These are phyloP conservation scores for Plasmodium gallinaceum DNA, from an alignment of 169 alveolate genomes.

Conservation along the genomic window DNA sequence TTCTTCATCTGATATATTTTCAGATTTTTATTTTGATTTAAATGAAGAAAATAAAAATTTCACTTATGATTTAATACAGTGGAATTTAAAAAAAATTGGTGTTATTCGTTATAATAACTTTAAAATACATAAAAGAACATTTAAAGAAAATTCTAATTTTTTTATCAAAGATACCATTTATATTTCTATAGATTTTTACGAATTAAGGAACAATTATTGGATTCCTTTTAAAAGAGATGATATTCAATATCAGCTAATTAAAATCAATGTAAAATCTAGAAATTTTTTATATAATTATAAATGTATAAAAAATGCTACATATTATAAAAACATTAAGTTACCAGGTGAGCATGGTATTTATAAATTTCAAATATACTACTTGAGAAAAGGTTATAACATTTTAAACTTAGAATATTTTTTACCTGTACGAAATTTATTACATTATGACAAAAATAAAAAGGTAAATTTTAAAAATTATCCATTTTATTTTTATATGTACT, in stretches of 20 bases:
- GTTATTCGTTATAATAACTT: slow-evolving; percentile 70
- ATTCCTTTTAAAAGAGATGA: slow-evolving; percentile 53
- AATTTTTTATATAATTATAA: slow-evolving; percentile 29
- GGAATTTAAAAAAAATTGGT: slow-evolving; percentile 73
- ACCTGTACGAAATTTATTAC: slow-evolving; percentile 51
- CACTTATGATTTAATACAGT: slow-evolving; percentile 25
- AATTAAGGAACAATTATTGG: slow-evolving; percentile 53
- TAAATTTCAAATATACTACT: slow-evolving; percentile 64
- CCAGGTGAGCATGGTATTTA: slow-evolving; percentile 69
- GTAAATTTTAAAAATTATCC: slow-evolving; percentile 40
- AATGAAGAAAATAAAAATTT: slow-evolving; percentile 39
- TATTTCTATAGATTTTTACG: slow-evolving; percentile 62
- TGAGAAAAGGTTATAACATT: slow-evolving; percentile 65
- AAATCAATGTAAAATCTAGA: slow-evolving; percentile 27
- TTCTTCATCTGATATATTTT: slow-evolving; percentile 62
- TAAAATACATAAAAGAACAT: slow-evolving; percentile 18
- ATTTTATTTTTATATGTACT: slow-evolving; percentile 62
- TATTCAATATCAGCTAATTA: slow-evolving; percentile 44
- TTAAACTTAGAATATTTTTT: slow-evolving; percentile 57
- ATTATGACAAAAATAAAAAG: slow-evolving; percentile 74
- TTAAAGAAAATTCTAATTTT: slow-evolving; percentile 4
- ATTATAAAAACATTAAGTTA: slow-evolving; percentile 25
- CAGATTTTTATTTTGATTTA: slow-evolving; percentile 36
- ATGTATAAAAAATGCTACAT: slow-evolving; percentile 33
- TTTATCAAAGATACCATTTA: slow-evolving; percentile 32